Base-by-base conservation (phyloP, 371 early-diverging fungal species). In the Dichotomocladium elegans region DNA sequence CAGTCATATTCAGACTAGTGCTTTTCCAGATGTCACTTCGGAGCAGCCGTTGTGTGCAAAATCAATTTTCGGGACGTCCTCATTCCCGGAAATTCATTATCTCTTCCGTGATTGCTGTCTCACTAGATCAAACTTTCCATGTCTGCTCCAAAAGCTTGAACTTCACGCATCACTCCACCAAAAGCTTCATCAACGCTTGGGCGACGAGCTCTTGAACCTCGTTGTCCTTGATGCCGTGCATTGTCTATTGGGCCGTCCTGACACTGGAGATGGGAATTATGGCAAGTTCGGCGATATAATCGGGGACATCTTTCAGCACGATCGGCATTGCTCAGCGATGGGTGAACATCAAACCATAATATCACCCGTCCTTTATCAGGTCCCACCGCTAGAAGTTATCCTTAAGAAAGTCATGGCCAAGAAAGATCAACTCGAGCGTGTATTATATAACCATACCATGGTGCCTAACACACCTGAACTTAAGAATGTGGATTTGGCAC, bases 61-160 rank as follows among this genome's bases (percentile, higher is more conserved):
- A n/a, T n/a, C n/a, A n/a, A n/a, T n/a, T n/a, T n/a, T n/a, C n/a
- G n/a, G n/a, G n/a, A n/a, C n/a, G n/a, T n/a, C 12, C 37, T 6
- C 17, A 12, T 10, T 37, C 37, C 21, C 37, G 21, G 2, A n/a
- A 9, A 37, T 21, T 2, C 37, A 37, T 14, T 37, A 37, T 15
- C 9, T 37, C 5, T 37, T 37, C 21, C 37, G 37, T 1, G 37
- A 37, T 17, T 37, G 17, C 0, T 17, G 17, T 7, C 4, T 11
- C n/a, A 37, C 37, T 12, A 17, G n/a, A 9, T 21, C 37, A n/a
- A 37, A 37, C 37, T 37, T 37, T 37, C 8, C 37, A 0, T 11
- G 48, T 3, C 15, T 61, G 1, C n/a, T 66, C 0, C 53, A 58
- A 25, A 51, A 53, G 5, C 22, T 66, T 9, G 66, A 66, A 48